Evolutionary conservation across 495 filamentous ascomycete species (phyloP), one percentile per base, ranked within the genome.

Genomic region (Filosporella fistucella): DNA sequence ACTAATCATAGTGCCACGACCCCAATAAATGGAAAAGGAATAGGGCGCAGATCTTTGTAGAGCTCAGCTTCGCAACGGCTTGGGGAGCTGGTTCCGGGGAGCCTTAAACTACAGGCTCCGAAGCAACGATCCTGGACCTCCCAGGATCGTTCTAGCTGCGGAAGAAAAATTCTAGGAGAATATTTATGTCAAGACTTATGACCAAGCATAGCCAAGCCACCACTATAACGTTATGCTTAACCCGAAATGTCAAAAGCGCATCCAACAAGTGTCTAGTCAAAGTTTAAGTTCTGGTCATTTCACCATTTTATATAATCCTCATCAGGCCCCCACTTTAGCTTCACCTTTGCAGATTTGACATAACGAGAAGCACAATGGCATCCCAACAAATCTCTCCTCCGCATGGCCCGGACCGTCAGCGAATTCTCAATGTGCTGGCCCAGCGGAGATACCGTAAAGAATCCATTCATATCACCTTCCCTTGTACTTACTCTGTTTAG

Each of bases 391-490:
- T 45, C 42, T 13, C 28, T 17, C n/a, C 10, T 6, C 25, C 24
- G 14, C 12, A 21, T 5, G 45, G 34, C 25, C 45, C 45, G 18
- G 45, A 47, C 3, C 18, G 45, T 21, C 18, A 47, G 45, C 33
- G 45, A 39, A 20, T 28, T 17, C 34, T 47, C 3, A 47, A 47
- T 20, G 45, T 47, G 33, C 34, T 47, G 7, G 45, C 45, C 13
- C 45, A 47, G 34, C 45, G 45, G 8, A 13, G 45, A 39, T 47
- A 47, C 14, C 45, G 45, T 47, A 28, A 46, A 34, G 5, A 26
- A 33, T n/a, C 28, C 33, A 38, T 11, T 1, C 13, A 28, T 47
- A 28, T 10, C 14, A 6, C 23, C 12, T 28, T 4, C 23, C 9
- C 41, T 16, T 29, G 18, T 36, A 17, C 43, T 47, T 9, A 47